phyloP scores from a whole-genome alignment of 2,329 filamentous ascomycete species.

The Xylaria arbuscula region DNA sequence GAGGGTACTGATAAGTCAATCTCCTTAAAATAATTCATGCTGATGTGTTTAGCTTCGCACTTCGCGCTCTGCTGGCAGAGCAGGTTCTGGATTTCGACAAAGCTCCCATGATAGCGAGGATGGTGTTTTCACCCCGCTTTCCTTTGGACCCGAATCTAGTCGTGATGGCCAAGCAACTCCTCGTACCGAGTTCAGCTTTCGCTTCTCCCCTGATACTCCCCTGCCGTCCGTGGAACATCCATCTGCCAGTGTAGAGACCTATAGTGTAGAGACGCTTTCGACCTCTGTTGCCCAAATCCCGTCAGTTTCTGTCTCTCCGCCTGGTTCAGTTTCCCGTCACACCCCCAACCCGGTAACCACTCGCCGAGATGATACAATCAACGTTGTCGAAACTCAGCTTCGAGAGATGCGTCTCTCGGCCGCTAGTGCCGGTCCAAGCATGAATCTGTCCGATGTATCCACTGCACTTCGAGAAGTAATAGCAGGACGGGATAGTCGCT shows the following conservation, averaged over 20 bases:
- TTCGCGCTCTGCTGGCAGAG: neutral
- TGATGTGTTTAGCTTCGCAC: constrained; percentile 2
- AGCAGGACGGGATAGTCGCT: constrained; percentile 8
- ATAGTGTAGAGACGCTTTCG: constrained; percentile 7
- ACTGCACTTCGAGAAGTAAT: constrained; percentile 9
- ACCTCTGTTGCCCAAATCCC: neutral
- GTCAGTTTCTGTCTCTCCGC: constrained; percentile 3
- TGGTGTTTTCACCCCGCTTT: neutral
- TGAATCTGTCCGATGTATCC: constrained; percentile 20
- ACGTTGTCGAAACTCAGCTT: constrained; percentile 2
- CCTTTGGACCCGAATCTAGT: neutral
- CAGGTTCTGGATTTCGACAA: neutral
- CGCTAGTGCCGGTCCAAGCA: neutral
- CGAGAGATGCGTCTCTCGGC: constrained; percentile 7
- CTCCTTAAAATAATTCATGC: neutral
- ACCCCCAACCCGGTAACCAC: neutral
- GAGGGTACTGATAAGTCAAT: neutral
- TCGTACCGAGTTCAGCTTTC: constrained; percentile 4
- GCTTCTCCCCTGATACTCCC: neutral
- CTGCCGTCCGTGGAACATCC: constrained; percentile 18
- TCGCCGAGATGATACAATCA: neutral
- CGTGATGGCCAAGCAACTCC: neutral
- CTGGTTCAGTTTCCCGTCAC: neutral
- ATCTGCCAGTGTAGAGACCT: neutral
- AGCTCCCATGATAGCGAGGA: constrained; percentile 4